Evolutionary conservation across 2,329 filamentous ascomycete species (phyloP), one percentile per base, ranked within the genome.

Genomic region (Fusarium armeniacum): DNA sequence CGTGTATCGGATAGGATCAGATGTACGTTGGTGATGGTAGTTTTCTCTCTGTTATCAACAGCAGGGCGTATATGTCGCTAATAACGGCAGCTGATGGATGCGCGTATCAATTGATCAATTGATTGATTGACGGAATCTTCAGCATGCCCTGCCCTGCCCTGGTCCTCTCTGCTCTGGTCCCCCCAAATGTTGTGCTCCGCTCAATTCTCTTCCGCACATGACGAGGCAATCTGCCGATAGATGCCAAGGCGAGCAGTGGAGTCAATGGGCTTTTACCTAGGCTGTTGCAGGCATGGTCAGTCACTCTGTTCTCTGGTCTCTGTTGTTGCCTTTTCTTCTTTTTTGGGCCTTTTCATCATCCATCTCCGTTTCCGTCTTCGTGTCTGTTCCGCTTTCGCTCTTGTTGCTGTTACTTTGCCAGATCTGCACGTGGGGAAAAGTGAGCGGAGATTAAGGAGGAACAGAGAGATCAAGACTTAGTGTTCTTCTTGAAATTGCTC

Each of bases 171-270:
- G 10, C 28, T 30, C 28, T 30, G 28, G 28, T 8, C 33, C 36
- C 36, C 36, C 36, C n/a, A 38, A 38, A 12, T 20, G 11, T 20
- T 40, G 24, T 50, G 44, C 65, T 67, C 65, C 65, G 58, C 58
- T 54, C 52, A 58, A 20, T 40, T 47, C 46, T 55, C 51, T 30
- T 44, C 41, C 43, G 49, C 53, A 50, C 51, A 62, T 61, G 65
- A 51, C 65, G 51, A 69, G 50, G 55, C 46, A 69, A 69, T 68
- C 66, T 69, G 55, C 66, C 60, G 60, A 33, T 45, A 26, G 50
- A 35, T 52, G 66, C 65, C 66, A 69, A 69, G 65, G 35, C 55
- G 40, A 28, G 28, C 32, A 32, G 66, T 69, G 66, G 66, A 51
- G 66, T 54, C 55, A 16, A 55, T 52, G 40, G 52, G 60, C 50